Evolutionary conservation across 345 rosid species (phyloP).

Genomic region (Syzygium grande): DNA sequence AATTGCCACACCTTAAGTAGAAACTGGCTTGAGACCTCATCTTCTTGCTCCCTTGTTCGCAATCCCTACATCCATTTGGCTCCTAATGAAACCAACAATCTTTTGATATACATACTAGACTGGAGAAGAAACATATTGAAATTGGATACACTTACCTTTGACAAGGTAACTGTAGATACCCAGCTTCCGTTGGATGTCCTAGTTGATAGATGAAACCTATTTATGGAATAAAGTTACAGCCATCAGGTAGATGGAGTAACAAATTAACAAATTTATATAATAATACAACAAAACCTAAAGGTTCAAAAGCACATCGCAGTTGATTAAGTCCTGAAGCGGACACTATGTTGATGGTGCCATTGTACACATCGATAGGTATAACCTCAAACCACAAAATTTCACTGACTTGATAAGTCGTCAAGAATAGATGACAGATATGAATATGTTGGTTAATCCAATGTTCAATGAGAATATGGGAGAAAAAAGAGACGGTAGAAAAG

Average conservation of each 20-base stretch:
- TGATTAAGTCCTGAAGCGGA: background rate
- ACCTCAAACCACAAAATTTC: background rate
- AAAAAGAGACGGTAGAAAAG: background rate
- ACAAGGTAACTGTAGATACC: conserved; percentile 58
- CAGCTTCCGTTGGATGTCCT: conserved; percentile 56
- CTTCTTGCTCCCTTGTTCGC: conserved; percentile 77
- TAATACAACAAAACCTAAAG: background rate
- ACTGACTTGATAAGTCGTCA: background rate
- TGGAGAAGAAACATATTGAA: background rate
- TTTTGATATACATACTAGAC: background rate
- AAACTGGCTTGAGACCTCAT: conserved; percentile 59
- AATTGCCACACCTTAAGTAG: conserved; percentile 55
- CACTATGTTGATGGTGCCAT: background rate
- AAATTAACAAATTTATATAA: background rate
- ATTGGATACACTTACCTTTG: conserved; percentile 37
- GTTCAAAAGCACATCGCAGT: background rate
- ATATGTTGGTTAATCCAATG: no score
- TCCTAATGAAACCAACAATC: background rate
- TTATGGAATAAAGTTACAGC: background rate
- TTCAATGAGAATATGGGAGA: background rate
- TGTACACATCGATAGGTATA: background rate
- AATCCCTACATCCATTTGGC: conserved; percentile 32
- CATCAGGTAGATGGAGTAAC: background rate
- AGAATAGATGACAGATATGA: background rate
- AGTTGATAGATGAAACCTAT: conserved; percentile 64